Percentiles rank a stretch among this genome's conserved stretches.
Conservation (phyloP, 805 yeast genomes). For the Candida coquimbonensis region DNA sequence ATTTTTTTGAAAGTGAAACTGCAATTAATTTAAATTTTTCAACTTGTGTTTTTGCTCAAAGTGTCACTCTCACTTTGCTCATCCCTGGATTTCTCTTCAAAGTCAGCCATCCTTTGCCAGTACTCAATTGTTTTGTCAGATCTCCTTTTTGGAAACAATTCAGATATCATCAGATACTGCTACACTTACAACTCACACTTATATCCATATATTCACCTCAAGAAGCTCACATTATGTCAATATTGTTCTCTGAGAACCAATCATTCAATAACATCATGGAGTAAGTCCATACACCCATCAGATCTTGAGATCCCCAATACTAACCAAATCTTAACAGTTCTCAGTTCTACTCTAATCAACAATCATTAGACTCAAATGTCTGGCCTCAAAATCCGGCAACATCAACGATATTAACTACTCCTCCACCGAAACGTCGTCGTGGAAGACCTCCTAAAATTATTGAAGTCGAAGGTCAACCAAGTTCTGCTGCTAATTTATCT, state of each 20-base stretch:
- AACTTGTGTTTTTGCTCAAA: too few species aligned
- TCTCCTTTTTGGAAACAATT: too few species aligned
- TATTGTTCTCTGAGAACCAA: background rate
- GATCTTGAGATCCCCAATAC: too few species aligned
- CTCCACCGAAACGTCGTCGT: conserved; percentile 24
- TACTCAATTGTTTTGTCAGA: too few species aligned
- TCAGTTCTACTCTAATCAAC: background rate
- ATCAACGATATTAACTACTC: conserved; percentile 5
- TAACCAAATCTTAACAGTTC: background rate
- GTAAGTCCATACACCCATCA: background rate
- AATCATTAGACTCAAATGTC: background rate
- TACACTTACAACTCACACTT: too few species aligned
- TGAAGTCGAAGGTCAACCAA: conserved; percentile 4
- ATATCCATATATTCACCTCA: too few species aligned
- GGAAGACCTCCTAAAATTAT: conserved; percentile 23
- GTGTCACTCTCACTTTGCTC: too few species aligned
- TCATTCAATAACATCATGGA: background rate
- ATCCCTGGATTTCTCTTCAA: too few species aligned
- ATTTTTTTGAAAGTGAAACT: too few species aligned
- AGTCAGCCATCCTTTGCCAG: too few species aligned
- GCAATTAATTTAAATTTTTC: too few species aligned
- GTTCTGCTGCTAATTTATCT: conserved; percentile 21
- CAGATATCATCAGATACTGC: too few species aligned
- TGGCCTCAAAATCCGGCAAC: background rate
- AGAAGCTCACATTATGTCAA: background rate